Evolutionary conservation across 1,284 basidiomycete species (phyloP).

Genomic region (Ustilago hordei): DNA sequence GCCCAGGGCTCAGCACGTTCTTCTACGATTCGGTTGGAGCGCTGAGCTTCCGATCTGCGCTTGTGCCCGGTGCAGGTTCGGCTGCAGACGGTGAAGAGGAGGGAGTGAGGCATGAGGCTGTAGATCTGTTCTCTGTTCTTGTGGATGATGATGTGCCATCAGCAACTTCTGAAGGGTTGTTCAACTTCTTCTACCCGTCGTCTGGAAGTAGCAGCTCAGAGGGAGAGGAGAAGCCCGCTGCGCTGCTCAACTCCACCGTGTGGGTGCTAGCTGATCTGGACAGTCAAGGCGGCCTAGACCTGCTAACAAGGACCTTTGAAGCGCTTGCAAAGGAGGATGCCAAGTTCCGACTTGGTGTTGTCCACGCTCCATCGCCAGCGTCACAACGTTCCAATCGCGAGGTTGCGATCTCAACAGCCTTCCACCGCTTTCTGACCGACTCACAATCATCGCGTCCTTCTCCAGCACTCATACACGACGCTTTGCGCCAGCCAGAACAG

Average conservation of each 20-base stretch:
- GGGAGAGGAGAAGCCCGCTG: neutral
- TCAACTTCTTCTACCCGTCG: constrained; percentile 77
- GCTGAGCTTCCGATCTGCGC: constrained; percentile 77
- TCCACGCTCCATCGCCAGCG: constrained; percentile 16
- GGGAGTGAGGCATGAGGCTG: constrained; percentile 65
- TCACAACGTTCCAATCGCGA: constrained; percentile 29
- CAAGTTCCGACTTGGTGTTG: constrained; percentile 31
- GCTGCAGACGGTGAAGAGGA: constrained; percentile 71
- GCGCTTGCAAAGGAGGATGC: constrained; percentile 74
- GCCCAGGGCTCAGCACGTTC: constrained; percentile 76
- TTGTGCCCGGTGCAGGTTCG: constrained; percentile 72
- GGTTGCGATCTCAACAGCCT: constrained; percentile 33
- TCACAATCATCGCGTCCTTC: constrained; percentile 3
- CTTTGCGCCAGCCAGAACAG: constrained; percentile 17
- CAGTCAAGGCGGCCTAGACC: constrained; percentile 73
- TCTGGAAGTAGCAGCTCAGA: constrained; percentile 69
- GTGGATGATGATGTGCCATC: constrained; percentile 5
- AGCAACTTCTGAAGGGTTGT: constrained; percentile 18
- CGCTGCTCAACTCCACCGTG: constrained; percentile 72
- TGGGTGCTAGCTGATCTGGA: constrained; percentile 86
- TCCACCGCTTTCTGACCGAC: constrained; percentile 32
- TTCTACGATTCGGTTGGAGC: constrained; percentile 90
- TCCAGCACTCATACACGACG: constrained; percentile 14
- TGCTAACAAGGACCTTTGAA: constrained; percentile 77
- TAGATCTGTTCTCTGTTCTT: constrained; percentile 46